A percentile compares a stretch with the other conserved stretches of the same genome.
Evolutionary conservation across 805 yeast genomes (phyloP).

Genomic region (Saccharomycopsis sp.): DNA sequence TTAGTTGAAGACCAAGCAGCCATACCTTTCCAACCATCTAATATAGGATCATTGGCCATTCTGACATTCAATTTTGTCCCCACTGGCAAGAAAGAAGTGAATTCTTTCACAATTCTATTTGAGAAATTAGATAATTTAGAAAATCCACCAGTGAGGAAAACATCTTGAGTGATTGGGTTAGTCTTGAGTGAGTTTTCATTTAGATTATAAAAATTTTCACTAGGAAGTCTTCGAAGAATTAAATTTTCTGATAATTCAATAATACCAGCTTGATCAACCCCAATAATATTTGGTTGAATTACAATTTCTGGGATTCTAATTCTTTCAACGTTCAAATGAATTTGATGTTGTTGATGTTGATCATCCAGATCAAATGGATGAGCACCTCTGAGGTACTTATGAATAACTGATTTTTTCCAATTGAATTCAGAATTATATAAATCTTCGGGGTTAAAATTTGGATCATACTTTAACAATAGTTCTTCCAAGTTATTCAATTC

Average conservation of each 20-base stretch:
- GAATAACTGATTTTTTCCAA: slow-evolving; percentile 76
- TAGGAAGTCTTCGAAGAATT: slow-evolving; percentile 51
- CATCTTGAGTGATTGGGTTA: slow-evolving; percentile 38
- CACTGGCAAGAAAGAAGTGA: slow-evolving; percentile 63
- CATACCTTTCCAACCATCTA: slow-evolving; percentile 96
- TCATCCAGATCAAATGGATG: slow-evolving; percentile 76
- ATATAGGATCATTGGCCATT: slow-evolving; percentile 56
- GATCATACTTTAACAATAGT: slow-evolving; percentile 73
- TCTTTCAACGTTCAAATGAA: slow-evolving; percentile 86
- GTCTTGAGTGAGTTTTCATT: slow-evolving; percentile 13
- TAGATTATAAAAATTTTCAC: slow-evolving; percentile 50
- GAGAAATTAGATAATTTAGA: slow-evolving; percentile 58
- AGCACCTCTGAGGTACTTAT: slow-evolving; percentile 86
- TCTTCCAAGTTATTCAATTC: slow-evolving; percentile 59
- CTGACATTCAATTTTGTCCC: slow-evolving; percentile 55
- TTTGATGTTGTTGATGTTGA: slow-evolving; percentile 80
- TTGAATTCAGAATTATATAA: slow-evolving; percentile 75
- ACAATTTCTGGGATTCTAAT: slow-evolving; percentile 87
- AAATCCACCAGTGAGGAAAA: slow-evolving; percentile 85
- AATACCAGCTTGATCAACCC: slow-evolving; percentile 94
- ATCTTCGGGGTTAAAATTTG: slow-evolving; percentile 78
- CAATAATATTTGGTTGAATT: slow-evolving; percentile 91
- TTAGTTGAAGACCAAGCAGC: slow-evolving; percentile 59
- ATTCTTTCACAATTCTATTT: slow-evolving; percentile 62
- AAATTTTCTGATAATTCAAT: slow-evolving; percentile 67